These are phyloP conservation scores for Cyberlindnera sargentensis DNA, from an alignment of 805 yeast genomes.

Conservation along the genomic window DNA sequence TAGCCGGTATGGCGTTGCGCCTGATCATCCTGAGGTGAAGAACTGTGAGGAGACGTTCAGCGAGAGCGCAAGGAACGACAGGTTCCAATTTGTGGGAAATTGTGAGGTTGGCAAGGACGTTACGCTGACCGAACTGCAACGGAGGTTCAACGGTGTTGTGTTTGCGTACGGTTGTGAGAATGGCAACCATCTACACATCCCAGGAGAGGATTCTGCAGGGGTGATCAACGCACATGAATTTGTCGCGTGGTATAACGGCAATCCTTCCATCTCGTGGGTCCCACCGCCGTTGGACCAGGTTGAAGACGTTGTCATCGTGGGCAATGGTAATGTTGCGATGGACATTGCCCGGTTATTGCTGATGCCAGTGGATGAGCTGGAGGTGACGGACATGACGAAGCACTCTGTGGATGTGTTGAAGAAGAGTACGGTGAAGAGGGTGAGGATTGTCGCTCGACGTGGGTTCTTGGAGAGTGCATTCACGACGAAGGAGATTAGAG, in stretches of 20 bases:
- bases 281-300: conserved; percentile 56
- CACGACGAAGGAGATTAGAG: conserved; percentile 88
- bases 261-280: conserved; percentile 46
- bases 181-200: conserved; percentile 41
- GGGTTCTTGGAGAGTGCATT: conserved; percentile 84
- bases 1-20: conserved; percentile 95
- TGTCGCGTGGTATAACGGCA: conserved; percentile 96
- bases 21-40: conserved; percentile 97
- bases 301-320: conserved; percentile 71
- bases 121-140: conserved; percentile 38
- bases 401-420: conserved; percentile 50
- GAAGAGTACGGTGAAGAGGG: conserved; percentile 48
- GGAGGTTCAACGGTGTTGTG: conserved; percentile 64
- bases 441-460: conserved; percentile 77
- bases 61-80: conserved; percentile 28
- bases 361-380: conserved; percentile 51
- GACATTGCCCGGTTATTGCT: conserved; percentile 81
- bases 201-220: conserved; percentile 50
- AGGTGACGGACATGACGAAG: conserved; percentile 63
- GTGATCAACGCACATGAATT: conserved; percentile 77
- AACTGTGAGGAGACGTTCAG: conserved; percentile 66
- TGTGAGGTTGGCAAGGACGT: conserved; percentile 61
- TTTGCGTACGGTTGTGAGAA: conserved; percentile 80
- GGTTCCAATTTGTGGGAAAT: conserved; percentile 64
- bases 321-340: conserved; percentile 94